Conservation (phyloP, 2,329 filamentous ascomycete genomes). For the Alternaria brassicae region DNA sequence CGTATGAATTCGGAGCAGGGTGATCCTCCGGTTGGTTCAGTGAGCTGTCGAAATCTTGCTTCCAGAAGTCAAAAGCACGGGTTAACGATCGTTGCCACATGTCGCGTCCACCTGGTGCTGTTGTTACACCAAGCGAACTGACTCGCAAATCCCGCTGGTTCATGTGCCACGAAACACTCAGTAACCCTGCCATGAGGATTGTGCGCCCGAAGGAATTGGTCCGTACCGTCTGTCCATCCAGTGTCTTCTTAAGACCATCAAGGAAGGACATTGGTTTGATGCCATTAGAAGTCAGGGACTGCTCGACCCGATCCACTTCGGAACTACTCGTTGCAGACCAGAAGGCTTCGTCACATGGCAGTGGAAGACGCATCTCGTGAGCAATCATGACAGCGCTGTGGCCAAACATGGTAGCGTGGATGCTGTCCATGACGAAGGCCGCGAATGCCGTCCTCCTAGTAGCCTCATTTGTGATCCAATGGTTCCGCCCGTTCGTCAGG, state of each 20-base stretch:
- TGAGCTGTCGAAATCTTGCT: slow-evolving; percentile 85
- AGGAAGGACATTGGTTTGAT: slow-evolving; percentile 87
- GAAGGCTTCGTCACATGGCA: slow-evolving; percentile 90
- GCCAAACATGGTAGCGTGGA: slow-evolving; percentile 97
- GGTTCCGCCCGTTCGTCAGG: slow-evolving; percentile 92
- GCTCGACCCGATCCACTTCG: slow-evolving; percentile 85
- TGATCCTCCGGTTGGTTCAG: slow-evolving; percentile 63
- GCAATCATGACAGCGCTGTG: slow-evolving; percentile 97
- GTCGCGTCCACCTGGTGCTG: slow-evolving; percentile 83
- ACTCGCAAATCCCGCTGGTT: slow-evolving; percentile 94
- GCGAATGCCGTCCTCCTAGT: slow-evolving; percentile 90
- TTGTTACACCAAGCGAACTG: slow-evolving; percentile 80
- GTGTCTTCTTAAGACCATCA: slow-evolving; percentile 86
- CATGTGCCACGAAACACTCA: slow-evolving; percentile 97
- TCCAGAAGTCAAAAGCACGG: slow-evolving; percentile 92
- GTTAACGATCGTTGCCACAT: slow-evolving; percentile 89
- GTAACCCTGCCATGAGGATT: slow-evolving; percentile 89
- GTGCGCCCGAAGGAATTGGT: slow-evolving; percentile 94
- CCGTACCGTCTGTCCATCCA: slow-evolving; percentile 83
- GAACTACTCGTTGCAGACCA: slow-evolving; percentile 90
- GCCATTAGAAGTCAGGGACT: slow-evolving; percentile 78
- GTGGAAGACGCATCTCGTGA: slow-evolving; percentile 87
- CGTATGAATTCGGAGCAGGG: slow-evolving; percentile 37
- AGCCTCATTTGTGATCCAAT: slow-evolving; percentile 94
- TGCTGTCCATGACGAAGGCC: slow-evolving; percentile 93